Base-by-base conservation (phyloP, 164 flowering plant species). In the Pachysandra terminalis region DNA sequence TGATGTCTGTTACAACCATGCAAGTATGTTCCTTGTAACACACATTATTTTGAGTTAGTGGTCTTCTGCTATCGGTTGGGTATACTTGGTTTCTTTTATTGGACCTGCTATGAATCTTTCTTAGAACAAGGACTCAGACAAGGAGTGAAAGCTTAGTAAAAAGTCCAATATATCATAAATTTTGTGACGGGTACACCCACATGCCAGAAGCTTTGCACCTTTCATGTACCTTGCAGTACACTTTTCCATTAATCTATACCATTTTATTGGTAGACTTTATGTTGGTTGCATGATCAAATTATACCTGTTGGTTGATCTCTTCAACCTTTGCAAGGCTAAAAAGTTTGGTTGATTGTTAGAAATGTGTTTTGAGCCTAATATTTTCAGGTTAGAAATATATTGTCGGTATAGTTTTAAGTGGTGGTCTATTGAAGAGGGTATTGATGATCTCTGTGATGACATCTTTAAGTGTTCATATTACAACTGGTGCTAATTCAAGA, bases 1-100 rank as follows among this genome's bases (percentile, higher is more conserved):
- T 91, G 90, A 77, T 75, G 3, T 70, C 89, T 0, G 90, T 85
- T 15, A 81, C 88, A 23, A 86, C 96, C n/a, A 84, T 81, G 86
- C 67, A 85, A 67, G 97, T 91, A 70, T 69, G 85, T 78, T 37
- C 56, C 14, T 68, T 28, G 7, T 0, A 26, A 25, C 26, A 32
- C 7, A 32, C 7, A 32, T 32, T 32, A 7, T 32, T 32, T 32
- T 7, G n/a, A 3, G 37, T 32, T 32, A 45, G 14, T 45, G 51
- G 17, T 45, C 1, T 45, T 45, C 15, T 12, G 10, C 10, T 45
- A 10, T 45, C 10, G 51, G 15, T 1, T 15, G 6, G n/a, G 9
- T 15, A 15, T 45, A 13, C 51, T 45, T 45, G 2, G 51, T 45
- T 45, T 45, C 37, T 32, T 32, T 32, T 7, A 32, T 32, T 45